Evolutionary conservation across 306 rosid genomes (phyloP).

Genomic region (Hippophae rhamnoides): DNA sequence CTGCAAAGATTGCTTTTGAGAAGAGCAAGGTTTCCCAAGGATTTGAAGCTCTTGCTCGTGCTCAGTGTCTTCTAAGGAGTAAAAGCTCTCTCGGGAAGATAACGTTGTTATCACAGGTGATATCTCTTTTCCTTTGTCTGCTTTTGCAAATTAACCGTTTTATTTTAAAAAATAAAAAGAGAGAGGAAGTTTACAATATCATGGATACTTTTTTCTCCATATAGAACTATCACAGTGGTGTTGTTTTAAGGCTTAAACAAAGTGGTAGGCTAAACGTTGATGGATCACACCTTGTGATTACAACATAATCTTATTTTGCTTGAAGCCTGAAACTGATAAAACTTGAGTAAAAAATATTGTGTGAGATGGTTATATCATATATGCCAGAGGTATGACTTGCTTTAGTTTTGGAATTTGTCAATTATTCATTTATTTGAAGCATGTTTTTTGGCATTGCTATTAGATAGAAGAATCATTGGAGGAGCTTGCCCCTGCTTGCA

Average conservation of each 20-base stretch:
- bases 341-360: not conserved
- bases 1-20: constrained; percentile 85
- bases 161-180: too few relatives aligned
- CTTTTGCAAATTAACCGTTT: not conserved
- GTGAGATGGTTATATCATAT: not conserved
- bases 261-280: not conserved
- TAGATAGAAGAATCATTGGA: constrained; percentile 98
- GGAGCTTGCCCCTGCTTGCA: constrained; percentile 97
- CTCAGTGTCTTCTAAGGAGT: constrained; percentile 80
- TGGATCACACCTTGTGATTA: not conserved
- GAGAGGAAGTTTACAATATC: too few relatives aligned
- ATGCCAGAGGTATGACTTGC: not conserved
- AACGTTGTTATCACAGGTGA: constrained; percentile 65
- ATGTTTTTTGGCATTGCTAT: constrained; percentile 20
- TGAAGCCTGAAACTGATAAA: constrained; percentile 2
- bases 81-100: constrained; percentile 69
- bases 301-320: not conserved
- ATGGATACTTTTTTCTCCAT: too few relatives aligned
- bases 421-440: not conserved
- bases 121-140: constrained; percentile 5
- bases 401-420: not conserved
- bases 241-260: not conserved
- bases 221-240: too few relatives aligned
- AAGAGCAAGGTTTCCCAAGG: constrained; percentile 88
- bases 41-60: constrained; percentile 97